A percentile compares a stretch with the other conserved stretches of the same genome.
Evolutionary conservation across 495 filamentous ascomycete species (phyloP).

Genomic region (Amniculicola lignicola): DNA sequence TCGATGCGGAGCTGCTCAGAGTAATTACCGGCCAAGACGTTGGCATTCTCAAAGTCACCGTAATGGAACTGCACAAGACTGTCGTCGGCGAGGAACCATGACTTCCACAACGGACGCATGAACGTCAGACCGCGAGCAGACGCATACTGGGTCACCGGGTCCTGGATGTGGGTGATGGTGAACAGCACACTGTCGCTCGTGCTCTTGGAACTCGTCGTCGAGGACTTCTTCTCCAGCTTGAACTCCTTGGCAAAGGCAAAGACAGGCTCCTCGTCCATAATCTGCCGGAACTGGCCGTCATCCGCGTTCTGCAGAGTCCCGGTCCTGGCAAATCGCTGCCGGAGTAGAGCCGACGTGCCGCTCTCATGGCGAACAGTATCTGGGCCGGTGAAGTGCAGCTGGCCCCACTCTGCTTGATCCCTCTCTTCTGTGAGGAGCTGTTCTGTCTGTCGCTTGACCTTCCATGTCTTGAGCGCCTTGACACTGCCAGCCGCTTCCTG

Average conservation of each 20-base stretch:
- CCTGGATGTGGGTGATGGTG: constrained; percentile 78
- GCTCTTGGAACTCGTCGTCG: constrained; percentile 3
- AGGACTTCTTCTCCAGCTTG: constrained; percentile 36
- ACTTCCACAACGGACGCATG: constrained; percentile 86
- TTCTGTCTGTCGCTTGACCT: constrained; percentile 61
- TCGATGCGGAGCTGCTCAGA: constrained; percentile 73
- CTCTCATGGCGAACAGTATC: constrained; percentile 63
- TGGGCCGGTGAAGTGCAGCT: constrained; percentile 73
- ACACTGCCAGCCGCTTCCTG: constrained; percentile 43
- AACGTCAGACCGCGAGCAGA: constrained; percentile 72
- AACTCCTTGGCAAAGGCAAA: constrained; percentile 90
- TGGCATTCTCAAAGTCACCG: constrained; percentile 40
- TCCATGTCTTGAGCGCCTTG: constrained; percentile 57
- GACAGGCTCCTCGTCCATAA: constrained; percentile 82
- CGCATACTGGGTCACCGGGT: constrained; percentile 83
- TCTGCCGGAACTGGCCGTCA: constrained; percentile 62
- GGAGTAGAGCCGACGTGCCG: constrained; percentile 64
- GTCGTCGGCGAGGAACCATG: constrained; percentile 42
- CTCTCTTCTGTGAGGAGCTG: constrained; percentile 67
- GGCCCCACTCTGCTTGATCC: constrained; percentile 88
- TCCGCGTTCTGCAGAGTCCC: constrained; percentile 64
- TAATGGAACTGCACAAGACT: constrained; percentile 42
- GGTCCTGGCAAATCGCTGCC: constrained; percentile 69
- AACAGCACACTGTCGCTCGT: constrained; percentile 61
- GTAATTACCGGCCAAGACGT: constrained; percentile 57